Percentiles rank a stretch among this genome's conserved stretches.
These are phyloP conservation scores for Aspergillus carlsbadensis DNA, from an alignment of 495 filamentous ascomycete species.

Conservation along the genomic window DNA sequence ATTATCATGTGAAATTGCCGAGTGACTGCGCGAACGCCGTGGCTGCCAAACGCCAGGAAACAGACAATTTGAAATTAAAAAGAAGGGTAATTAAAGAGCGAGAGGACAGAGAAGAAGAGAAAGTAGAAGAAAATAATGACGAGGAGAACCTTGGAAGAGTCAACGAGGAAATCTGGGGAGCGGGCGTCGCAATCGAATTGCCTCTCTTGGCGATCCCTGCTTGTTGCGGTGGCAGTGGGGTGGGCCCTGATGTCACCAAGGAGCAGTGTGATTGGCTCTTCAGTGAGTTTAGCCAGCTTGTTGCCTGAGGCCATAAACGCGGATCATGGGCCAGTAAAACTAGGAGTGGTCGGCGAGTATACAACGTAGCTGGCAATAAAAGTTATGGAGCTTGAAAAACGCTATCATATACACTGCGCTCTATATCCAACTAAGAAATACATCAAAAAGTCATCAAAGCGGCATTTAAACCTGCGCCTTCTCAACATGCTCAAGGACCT, in stretches of 20 bases:
- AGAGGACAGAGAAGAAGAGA: not conserved
- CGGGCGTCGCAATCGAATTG: not conserved
- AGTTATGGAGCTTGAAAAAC: not conserved
- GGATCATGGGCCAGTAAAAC: not conserved
- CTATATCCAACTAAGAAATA: not conserved
- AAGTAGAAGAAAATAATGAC: not conserved
- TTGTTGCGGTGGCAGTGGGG: not conserved
- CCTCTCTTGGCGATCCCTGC: not conserved
- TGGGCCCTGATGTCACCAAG: not conserved
- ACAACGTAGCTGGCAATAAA: not conserved
- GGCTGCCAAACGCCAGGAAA: not conserved
- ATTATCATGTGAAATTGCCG: constrained; percentile 3
- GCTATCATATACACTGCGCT: not conserved
- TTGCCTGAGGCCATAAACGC: constrained; percentile 3
- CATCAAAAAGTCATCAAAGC: not conserved
- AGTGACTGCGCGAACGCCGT: not conserved
- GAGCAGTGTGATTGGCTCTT: not conserved
- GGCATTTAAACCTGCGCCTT: constrained; percentile 6
- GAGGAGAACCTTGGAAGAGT: too few species aligned
- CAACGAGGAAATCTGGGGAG: not conserved
- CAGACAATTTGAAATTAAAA: too few species aligned
- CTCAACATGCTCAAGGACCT: constrained; percentile 22
- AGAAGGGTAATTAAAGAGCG: too few species aligned
- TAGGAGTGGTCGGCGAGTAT: too few species aligned
- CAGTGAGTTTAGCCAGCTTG: not conserved